phyloP scores from a whole-genome alignment of 495 filamentous ascomycete species.

The Xylaria intraflava region DNA sequence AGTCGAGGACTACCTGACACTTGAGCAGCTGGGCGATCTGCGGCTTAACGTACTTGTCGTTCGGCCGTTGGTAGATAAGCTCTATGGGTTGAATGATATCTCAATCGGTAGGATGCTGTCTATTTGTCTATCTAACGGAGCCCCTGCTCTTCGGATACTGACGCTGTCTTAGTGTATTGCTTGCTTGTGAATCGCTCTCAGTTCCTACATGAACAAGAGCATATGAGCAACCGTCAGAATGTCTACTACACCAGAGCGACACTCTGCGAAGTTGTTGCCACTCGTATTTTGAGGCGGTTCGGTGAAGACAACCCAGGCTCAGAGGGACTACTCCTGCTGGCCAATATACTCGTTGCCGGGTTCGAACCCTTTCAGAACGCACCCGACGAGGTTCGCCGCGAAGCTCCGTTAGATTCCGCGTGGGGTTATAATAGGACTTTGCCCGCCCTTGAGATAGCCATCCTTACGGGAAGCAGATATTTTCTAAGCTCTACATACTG shows the following conservation, averaged over 20 bases:
- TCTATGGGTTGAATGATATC: constrained; percentile 62
- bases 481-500: constrained; percentile 63
- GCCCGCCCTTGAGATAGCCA: constrained; percentile 64
- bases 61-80: constrained; percentile 60
- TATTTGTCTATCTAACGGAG: constrained; percentile 4
- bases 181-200: constrained; percentile 64
- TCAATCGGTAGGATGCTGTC: constrained; percentile 44
- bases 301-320: constrained; percentile 60
- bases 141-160: constrained; percentile 10
- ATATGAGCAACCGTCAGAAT: constrained; percentile 61
- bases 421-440: constrained; percentile 54
- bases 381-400: constrained; percentile 47
- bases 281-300: constrained; percentile 56
- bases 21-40: constrained; percentile 61
- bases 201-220: constrained; percentile 59
- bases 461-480: constrained; percentile 59
- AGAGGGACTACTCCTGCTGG: constrained; percentile 56
- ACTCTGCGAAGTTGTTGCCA: constrained; percentile 64
- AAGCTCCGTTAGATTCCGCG: constrained; percentile 39
- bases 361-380: constrained; percentile 70
- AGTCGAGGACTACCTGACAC: constrained; percentile 47
- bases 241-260: constrained; percentile 60
- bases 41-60: constrained; percentile 65
- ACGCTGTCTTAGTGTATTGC: constrained; percentile 48
- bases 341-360: constrained; percentile 64